These are phyloP conservation scores for Monosporascus sp. DNA, from an alignment of 2,329 filamentous ascomycete species.

Conservation along the genomic window DNA sequence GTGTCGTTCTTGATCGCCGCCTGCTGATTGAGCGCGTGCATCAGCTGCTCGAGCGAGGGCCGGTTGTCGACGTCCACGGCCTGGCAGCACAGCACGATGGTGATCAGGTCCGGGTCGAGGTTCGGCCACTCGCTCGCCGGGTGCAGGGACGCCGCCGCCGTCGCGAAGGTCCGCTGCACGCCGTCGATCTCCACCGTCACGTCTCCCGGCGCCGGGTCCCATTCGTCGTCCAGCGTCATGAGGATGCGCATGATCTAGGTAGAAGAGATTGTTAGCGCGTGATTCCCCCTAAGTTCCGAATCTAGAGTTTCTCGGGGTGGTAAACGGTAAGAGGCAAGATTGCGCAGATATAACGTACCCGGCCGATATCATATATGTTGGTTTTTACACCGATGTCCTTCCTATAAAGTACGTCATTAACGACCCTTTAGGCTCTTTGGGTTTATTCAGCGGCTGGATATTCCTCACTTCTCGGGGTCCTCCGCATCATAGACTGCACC, in stretches of 20 bases:
- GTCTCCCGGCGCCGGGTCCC: background rate
- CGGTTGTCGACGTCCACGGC: background rate
- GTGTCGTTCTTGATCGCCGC: background rate
- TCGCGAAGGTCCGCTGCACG: background rate
- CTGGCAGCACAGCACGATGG: background rate
- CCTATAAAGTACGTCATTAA: background rate
- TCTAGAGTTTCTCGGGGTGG: background rate
- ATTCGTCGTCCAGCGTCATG: background rate
- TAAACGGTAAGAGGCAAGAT: background rate
- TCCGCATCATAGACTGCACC: background rate
- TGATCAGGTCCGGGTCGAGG: background rate
- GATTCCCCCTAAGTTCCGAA: too few relatives aligned
- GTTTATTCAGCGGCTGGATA: background rate
- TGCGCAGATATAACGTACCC: background rate
- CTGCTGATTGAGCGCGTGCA: background rate
- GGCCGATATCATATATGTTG: background rate
- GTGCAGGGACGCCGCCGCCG: background rate
- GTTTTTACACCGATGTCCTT: background rate
- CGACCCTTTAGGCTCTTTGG: background rate
- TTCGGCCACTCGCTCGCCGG: background rate
- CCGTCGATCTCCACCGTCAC: background rate
- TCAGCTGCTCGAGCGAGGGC: background rate
- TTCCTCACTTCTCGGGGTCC: too few relatives aligned
- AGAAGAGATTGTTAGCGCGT: too few relatives aligned
- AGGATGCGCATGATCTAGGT: background rate